Percentiles rank a stretch among this genome's conserved stretches.
phyloP scores from a whole-genome alignment of 441 rosid genomes.

The Omphalea diandra region DNA sequence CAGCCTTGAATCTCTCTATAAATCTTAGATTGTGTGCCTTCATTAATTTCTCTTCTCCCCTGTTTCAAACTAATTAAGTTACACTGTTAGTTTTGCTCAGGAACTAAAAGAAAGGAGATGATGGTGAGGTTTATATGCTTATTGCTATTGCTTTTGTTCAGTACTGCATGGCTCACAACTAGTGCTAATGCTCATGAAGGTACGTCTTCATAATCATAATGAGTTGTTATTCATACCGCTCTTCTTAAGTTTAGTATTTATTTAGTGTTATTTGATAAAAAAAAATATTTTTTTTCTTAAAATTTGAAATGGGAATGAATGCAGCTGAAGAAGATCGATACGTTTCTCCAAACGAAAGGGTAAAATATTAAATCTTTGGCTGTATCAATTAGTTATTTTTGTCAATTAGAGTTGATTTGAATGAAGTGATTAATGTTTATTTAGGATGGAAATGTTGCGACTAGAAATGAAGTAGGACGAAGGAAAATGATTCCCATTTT shows the following conservation, averaged over 20 bases:
- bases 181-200: slow-evolving; percentile 24
- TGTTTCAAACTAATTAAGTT: not conserved
- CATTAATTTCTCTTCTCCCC: slow-evolving; percentile 16
- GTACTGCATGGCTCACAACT: slow-evolving; percentile 12
- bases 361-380: not conserved
- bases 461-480: slow-evolving; percentile 8
- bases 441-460: not conserved
- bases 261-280: no score
- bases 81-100: no score
- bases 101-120: no score
- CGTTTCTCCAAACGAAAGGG: slow-evolving; percentile 9
- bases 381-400: not conserved
- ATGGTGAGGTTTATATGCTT: slow-evolving; percentile 17
- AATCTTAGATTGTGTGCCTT: slow-evolving; percentile 6
- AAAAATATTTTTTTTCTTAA: no score
- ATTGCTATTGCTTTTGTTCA: slow-evolving; percentile 17
- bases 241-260: no score
- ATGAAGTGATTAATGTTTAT: not conserved
- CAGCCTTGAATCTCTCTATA: not conserved
- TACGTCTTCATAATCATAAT: no score
- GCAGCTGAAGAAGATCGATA: slow-evolving; percentile 22
- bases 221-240: no score
- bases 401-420: not conserved
- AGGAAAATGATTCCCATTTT: slow-evolving; percentile 17
- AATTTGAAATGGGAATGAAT: slow-evolving; percentile 1